Base-by-base conservation (phyloP, 371 early-diverging fungal species). In the Rhizopus stolonifer region DNA sequence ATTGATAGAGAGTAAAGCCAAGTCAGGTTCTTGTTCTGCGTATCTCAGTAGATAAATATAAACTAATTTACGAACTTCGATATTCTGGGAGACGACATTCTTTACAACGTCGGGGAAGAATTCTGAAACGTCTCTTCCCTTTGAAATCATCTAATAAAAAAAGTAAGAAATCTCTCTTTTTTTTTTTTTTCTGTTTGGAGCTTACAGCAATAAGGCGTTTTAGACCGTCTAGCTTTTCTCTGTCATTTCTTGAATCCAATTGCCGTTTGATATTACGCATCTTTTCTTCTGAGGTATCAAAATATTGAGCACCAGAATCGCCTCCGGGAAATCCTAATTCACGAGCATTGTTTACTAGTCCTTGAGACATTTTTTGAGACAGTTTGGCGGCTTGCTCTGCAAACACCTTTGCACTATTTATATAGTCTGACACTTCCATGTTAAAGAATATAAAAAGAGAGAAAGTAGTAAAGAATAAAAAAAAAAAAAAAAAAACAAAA, bases 51-150 rank as follows among this genome's bases (percentile, higher is more conserved):
- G 71, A 68, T 93, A 98, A 56, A 95, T 94, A 72, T 95, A 96
- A 15, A 96, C 98, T 17, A 95, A 82, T 53, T 93, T 92, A 39
- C 96, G 89, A 14, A 96, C 83, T 59, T 95, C 95, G 49, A 94
- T 78, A 51, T 91, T 93, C 13, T 81, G 79, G 18, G 94, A 89
- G 0, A 94, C 95, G 1, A 96, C 96, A 68, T 94, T 96, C 72
- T 96, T 98, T 48, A 98, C 96, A 8, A 98, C 97, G 52, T 90
- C 89, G 21, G 95, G 93, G 60, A 98, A 98, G 70, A 86, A 91
- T 64, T 88, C 88, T 17, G 94, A 87, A 14, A 92, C 94, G 60
- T 95, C 92, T 44, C 86, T 77, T n/a, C 96, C 96, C 72, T 90
- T 91, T 24, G 92, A 90, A 36, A 95, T 91, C 81, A 92, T 85